A percentile compares a stretch with the other conserved stretches of the same genome.
These are phyloP conservation scores for Colletotrichum coccodes DNA, from an alignment of 2,329 filamentous ascomycete genomes.

Conservation along the genomic window DNA sequence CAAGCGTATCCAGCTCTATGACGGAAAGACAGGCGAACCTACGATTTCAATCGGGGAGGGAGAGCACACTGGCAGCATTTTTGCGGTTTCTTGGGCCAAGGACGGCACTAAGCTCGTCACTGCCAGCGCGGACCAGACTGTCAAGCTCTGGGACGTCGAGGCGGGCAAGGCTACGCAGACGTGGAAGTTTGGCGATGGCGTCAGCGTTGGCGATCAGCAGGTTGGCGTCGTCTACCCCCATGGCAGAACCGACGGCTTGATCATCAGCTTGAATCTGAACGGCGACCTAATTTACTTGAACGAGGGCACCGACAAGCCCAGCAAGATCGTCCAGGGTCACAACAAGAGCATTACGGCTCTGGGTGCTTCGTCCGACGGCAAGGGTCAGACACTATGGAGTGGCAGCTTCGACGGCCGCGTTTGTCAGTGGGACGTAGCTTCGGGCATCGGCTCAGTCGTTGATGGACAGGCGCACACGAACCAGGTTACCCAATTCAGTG, in stretches of 20 bases:
- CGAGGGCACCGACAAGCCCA: slow-evolving; percentile 75
- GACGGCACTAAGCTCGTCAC: slow-evolving; percentile 91
- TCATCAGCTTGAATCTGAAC: slow-evolving; percentile 89
- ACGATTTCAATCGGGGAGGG: slow-evolving; percentile 81
- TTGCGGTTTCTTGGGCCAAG: slow-evolving; percentile 88
- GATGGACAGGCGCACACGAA: slow-evolving; percentile 88
- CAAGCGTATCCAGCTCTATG: slow-evolving; percentile 90
- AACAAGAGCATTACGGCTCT: slow-evolving; percentile 91
- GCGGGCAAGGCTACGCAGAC: slow-evolving; percentile 79
- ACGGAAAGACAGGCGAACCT: slow-evolving; percentile 93
- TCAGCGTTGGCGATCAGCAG: slow-evolving; percentile 85
- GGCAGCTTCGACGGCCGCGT: slow-evolving; percentile 93
- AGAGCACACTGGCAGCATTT: slow-evolving; percentile 93
- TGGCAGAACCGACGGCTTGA: slow-evolving; percentile 82
- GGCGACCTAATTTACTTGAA: slow-evolving; percentile 92
- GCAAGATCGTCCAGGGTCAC: slow-evolving; percentile 83
- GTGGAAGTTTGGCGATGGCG: slow-evolving; percentile 82
- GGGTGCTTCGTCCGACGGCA: slow-evolving; percentile 62
- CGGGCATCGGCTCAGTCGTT: slow-evolving; percentile 75
- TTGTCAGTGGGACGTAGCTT: slow-evolving; percentile 82
- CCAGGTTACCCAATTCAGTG: slow-evolving; percentile 82
- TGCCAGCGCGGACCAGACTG: slow-evolving; percentile 92
- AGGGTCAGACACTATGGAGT: slow-evolving; percentile 78
- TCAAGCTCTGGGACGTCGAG: slow-evolving; percentile 93
- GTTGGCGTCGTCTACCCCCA: slow-evolving; percentile 93